Evolutionary conservation across 192 early-diverging fungal species (phyloP).

Genomic region (Umbelopsis isabellina): DNA sequence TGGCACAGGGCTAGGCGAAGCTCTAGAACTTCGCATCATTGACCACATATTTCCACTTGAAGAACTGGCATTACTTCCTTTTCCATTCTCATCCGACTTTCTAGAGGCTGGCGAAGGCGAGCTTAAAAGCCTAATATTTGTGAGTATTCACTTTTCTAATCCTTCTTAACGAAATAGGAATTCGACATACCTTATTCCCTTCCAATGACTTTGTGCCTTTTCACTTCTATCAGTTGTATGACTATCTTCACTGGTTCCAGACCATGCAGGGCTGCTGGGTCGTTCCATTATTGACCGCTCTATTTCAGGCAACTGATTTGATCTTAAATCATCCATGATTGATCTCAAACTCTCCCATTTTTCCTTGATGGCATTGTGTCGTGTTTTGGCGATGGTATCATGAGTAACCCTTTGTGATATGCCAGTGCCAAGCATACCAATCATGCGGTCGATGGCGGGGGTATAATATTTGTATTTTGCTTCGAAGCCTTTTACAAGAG

Average conservation of each 20-base stretch:
- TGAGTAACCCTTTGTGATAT: conserved; percentile 52
- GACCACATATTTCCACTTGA: conserved; percentile 27
- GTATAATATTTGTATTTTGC: conserved; percentile 60
- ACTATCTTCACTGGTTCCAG: conserved; percentile 30
- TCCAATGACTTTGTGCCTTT: conserved; percentile 19
- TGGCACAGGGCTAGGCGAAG: conserved; percentile 28
- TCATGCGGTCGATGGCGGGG: conserved; percentile 57
- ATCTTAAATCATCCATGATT: conserved; percentile 39
- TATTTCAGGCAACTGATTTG: conserved; percentile 37
- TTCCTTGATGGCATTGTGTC: conserved; percentile 53
- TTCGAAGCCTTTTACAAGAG: conserved; percentile 58
- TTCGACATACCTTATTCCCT: conserved; percentile 13
- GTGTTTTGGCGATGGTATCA: conserved; percentile 45
- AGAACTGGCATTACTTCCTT: conserved; percentile 24
- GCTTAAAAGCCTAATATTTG: background rate
- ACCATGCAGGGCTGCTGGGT: conserved; percentile 38
- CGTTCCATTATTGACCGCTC: conserved; percentile 29
- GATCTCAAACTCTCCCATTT: conserved; percentile 52
- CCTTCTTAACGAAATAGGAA: too few species aligned
- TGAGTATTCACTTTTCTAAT: too few species aligned
- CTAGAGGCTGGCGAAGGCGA: conserved; percentile 25
- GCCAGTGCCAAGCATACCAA: conserved; percentile 55
- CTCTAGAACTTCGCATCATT: conserved; percentile 6
- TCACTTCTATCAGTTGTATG: conserved; percentile 32
- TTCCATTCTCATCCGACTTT: conserved; percentile 24